A percentile compares a stretch with the other conserved stretches of the same genome.
Evolutionary conservation across 164 flowering plant species (phyloP).

Genomic region (Stephania japonica): DNA sequence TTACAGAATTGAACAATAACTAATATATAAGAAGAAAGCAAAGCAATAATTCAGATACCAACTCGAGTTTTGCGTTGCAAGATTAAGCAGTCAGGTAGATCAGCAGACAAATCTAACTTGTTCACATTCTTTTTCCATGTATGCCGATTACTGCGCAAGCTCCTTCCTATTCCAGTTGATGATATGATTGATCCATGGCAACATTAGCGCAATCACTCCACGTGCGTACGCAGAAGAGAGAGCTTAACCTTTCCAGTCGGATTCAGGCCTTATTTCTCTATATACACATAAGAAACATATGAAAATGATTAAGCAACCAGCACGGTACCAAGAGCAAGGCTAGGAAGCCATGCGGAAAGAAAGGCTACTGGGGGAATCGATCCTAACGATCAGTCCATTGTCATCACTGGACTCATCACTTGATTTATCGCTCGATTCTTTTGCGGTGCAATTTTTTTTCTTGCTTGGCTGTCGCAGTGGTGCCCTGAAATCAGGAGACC

Average conservation of each 20-base stretch:
- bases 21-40: background rate
- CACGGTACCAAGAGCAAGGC: background rate
- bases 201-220: background rate
- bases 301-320: no score
- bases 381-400: slow-evolving; percentile 61
- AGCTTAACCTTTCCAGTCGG: no score
- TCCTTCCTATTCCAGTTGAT: background rate
- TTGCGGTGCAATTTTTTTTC: slow-evolving; percentile 7
- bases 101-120: no score
- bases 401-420: slow-evolving; percentile 76
- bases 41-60: background rate
- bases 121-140: background rate
- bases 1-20: background rate
- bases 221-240: no score
- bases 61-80: no score
- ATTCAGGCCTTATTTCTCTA: no score
- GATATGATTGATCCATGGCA: background rate
- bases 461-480: slow-evolving; percentile 15
- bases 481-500: slow-evolving; percentile 6
- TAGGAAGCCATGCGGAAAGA: slow-evolving; percentile 39
- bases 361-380: slow-evolving; percentile 80
- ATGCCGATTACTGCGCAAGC: background rate
- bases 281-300: no score
- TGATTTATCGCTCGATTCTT: slow-evolving; percentile 26
- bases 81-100: no score